A percentile compares a stretch with the other conserved stretches of the same genome.
Conservation (phyloP, 352 stramenopile genomes). For the Globisporangium viniferum region DNA sequence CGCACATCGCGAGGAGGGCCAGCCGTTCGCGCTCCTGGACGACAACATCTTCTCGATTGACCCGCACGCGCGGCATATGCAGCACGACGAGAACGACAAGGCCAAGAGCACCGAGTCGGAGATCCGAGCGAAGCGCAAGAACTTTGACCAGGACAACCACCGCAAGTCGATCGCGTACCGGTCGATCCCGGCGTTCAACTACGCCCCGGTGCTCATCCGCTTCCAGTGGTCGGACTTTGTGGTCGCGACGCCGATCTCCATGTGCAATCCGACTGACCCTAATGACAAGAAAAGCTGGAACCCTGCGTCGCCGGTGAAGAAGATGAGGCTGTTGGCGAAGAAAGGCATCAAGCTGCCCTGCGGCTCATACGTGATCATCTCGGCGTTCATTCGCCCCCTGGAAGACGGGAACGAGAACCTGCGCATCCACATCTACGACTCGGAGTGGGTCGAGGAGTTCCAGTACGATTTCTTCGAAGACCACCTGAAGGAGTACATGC, state of each 20-base stretch:
- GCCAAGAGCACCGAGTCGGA: constrained; percentile 24
- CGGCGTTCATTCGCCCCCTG: constrained; percentile 59
- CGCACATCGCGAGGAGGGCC: constrained; percentile 40
- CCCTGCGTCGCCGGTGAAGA: constrained; percentile 42
- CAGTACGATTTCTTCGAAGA: constrained; percentile 76
- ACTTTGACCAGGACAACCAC: constrained; percentile 55
- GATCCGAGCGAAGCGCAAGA: constrained; percentile 57
- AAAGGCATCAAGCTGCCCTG: constrained; percentile 56
- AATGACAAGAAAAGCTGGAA: constrained; percentile 15
- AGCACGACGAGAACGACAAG: constrained; percentile 44
- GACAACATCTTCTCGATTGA: constrained; percentile 53
- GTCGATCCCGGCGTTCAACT: constrained; percentile 66
- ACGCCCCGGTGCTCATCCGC: constrained; percentile 54
- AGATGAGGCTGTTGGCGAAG: constrained; percentile 54
- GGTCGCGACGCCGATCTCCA: constrained; percentile 44
- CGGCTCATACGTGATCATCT: constrained; percentile 62
- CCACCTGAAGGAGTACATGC: constrained; percentile 49
- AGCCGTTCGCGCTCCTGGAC: constrained; percentile 52
- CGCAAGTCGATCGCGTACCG: constrained; percentile 58
- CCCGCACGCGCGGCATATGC: constrained; percentile 40
- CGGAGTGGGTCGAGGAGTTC: constrained; percentile 70
- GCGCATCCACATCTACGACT: constrained; percentile 68
- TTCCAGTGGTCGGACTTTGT: constrained; percentile 80
- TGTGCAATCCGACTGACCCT: not conserved
- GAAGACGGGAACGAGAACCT: constrained; percentile 75